A percentile compares a stretch with the other conserved stretches of the same genome.
phyloP scores from a whole-genome alignment of 140 eudicot genomes.

The Cichorium intybus region DNA sequence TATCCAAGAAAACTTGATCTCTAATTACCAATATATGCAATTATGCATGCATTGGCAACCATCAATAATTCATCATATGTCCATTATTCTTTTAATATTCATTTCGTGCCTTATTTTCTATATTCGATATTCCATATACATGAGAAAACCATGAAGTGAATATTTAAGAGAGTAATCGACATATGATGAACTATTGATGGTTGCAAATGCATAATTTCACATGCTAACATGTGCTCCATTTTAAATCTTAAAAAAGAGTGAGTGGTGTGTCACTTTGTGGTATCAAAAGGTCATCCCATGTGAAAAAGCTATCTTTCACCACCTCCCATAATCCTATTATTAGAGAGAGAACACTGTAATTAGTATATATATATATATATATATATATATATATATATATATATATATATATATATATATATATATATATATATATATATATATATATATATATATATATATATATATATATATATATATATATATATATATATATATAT shows the following conservation, averaged over 20 bases:
- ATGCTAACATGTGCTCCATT: constrained; percentile 58
- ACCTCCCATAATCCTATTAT: constrained; percentile 18
- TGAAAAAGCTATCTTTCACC: constrained; percentile 27
- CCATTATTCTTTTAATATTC: no score
- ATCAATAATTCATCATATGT: background rate
- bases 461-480: no score
- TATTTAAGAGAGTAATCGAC: constrained; percentile 18
- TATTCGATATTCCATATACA: no score
- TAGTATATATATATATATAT: background rate
- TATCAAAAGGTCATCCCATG: constrained; percentile 49
- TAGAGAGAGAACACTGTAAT: constrained; percentile 7
- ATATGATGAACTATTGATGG: constrained; percentile 26
- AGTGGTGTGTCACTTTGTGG: constrained; percentile 31
- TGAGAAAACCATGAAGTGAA: background rate
- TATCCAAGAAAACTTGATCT: no score
- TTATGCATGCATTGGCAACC: no score
- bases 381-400: background rate
- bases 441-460: background rate
- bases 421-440: background rate
- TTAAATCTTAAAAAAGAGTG: constrained; percentile 10
- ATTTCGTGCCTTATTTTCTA: no score
- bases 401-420: background rate
- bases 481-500: no score
- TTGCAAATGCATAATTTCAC: constrained; percentile 44
- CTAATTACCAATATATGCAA: no score